Conservation (phyloP, 2,329 filamentous ascomycete species). For the Zymoseptoria ardabiliae region DNA sequence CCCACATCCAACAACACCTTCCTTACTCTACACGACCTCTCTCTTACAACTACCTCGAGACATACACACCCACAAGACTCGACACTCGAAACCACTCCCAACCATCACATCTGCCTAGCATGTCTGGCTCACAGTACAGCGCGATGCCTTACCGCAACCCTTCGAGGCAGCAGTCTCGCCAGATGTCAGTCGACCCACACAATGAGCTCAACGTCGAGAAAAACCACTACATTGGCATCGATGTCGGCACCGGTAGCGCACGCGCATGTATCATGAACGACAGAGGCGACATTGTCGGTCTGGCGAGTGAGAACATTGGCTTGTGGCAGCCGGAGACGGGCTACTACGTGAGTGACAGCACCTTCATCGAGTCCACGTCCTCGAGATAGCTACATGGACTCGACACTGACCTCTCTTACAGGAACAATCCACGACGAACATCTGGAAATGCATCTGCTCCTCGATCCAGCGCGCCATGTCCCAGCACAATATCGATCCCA, state of each 20-base stretch:
- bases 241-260: slow-evolving; percentile 93
- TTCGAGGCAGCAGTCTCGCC: slow-evolving; percentile 36
- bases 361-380: not conserved
- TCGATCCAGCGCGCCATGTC: slow-evolving; percentile 76
- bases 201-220: slow-evolving; percentile 51
- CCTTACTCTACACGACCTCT: not conserved
- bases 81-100: not conserved
- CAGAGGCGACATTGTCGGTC: slow-evolving; percentile 72
- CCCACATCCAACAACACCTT: not conserved
- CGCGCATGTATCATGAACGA: slow-evolving; percentile 92
- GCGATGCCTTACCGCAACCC: slow-evolving; percentile 29
- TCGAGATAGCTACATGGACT: not conserved
- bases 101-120: not conserved
- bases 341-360: slow-evolving; percentile 41
- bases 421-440: slow-evolving; percentile 98
- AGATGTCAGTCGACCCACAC: slow-evolving; percentile 45
- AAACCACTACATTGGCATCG: slow-evolving; percentile 73
- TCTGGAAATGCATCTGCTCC: slow-evolving; percentile 89
- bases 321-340: slow-evolving; percentile 48
- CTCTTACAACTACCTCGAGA: not conserved
- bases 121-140: slow-evolving; percentile 3
- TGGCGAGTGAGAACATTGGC: slow-evolving; percentile 47
- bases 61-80: not conserved
- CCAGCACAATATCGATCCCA: slow-evolving; percentile 70
- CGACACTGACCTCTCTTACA: slow-evolving; percentile 25